phyloP scores from a whole-genome alignment of 441 rosid species.

The Daphne laureola region DNA sequence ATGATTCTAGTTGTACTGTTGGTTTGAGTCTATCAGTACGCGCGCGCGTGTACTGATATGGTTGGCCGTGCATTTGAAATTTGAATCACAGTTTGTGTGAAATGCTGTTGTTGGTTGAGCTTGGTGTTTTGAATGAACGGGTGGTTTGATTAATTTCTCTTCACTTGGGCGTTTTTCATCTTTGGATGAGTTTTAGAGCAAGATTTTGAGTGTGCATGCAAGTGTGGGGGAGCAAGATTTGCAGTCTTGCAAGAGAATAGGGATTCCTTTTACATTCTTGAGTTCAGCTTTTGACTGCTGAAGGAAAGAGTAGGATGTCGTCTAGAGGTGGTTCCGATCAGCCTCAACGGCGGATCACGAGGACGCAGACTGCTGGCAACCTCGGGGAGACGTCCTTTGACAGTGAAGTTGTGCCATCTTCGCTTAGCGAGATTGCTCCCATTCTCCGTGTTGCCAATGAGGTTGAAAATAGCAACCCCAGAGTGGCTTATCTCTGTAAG shows the following conservation, averaged over 20 bases:
- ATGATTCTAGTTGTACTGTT: not conserved
- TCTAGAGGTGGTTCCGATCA: constrained; percentile 59
- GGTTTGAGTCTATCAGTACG: too few species aligned
- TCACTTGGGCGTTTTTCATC: not conserved
- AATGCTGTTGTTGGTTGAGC: not conserved
- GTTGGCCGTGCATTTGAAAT: not conserved
- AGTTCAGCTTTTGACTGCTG: constrained; percentile 17
- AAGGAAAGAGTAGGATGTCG: constrained; percentile 29
- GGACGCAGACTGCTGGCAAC: constrained; percentile 93
- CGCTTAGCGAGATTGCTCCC: constrained; percentile 89
- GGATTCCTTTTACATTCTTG: not conserved
- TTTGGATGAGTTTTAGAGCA: not conserved
- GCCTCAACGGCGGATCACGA: constrained; percentile 41
- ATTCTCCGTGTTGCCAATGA: constrained; percentile 99
- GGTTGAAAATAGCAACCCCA: constrained; percentile 80
- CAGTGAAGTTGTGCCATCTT: constrained; percentile 97
- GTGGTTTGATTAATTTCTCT: not conserved
- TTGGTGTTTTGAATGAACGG: not conserved
- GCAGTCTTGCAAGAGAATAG: constrained; percentile 13
- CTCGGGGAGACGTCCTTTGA: constrained; percentile 83
- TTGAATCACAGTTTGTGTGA: not conserved
- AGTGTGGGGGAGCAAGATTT: not conserved
- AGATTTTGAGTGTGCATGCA: too few species aligned
- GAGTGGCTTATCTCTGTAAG: constrained; percentile 98
- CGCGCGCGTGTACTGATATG: not conserved